Base-by-base conservation (phyloP, 2,329 filamentous ascomycete species). In the Aspergillus fructus region DNA sequence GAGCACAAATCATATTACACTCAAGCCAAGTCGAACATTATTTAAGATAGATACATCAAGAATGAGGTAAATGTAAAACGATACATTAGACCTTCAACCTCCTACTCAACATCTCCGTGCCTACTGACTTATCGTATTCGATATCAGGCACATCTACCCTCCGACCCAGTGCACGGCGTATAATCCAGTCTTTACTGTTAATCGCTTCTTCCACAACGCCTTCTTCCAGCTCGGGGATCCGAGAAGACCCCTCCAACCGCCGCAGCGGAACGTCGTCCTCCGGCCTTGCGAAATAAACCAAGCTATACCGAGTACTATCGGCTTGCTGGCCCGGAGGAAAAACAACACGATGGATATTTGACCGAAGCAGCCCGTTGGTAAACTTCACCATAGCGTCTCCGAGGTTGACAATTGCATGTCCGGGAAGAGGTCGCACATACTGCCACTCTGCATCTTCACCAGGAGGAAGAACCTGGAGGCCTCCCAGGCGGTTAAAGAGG, bases 401-500 rank as follows among this genome's bases (percentile, higher is more conserved):
- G 0, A 79, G 64, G 53, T 78, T 79, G 45, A 79, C 66, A 27
- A 79, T 74, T 0, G 72, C 78, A 57, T 80, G 78, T 0, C 78
- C 77, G 0, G 76, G 75, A 0, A 84, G 61, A 0, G 83, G 83
- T 17, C 76, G 74, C 0, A 85, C 81, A 60, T 81, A 85, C 15
- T 74, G 70, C 83, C 83, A 85, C 27, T 76, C 67, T 9, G 70
- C 71, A 53, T 73, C 71, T 4, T 63, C 62, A 0, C 69, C 69
- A 0, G 80, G 80, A 0, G 78, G 75, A 3, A 80, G 71, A 3
- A 85, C 78, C 64, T 85, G 83, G 7, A 85, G 71, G 0, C 83
- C 83, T 0, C 82, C 82, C 2, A 85, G 67, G 0, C 80, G 75
- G 68, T 84, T 85, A 68, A 85, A 83, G 2, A 85, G 74, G 5